Evolutionary conservation across 1,139 yeast genomes (phyloP), one percentile per base, ranked within the genome.

Genomic region (Wickerhamomyces sp.): DNA sequence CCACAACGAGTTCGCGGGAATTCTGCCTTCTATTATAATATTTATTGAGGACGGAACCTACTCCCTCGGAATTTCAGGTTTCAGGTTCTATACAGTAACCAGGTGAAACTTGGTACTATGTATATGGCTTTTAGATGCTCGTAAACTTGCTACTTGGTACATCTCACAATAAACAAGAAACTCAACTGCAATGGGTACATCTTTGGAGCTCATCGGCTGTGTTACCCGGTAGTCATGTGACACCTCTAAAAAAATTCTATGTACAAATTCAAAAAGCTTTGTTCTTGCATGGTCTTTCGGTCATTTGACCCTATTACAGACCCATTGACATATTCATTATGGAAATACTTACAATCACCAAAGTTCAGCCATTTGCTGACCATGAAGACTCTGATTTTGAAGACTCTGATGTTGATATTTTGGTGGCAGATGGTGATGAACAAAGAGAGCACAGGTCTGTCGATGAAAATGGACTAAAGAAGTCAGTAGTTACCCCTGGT

Each of bases 401-500:
- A 6, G 42, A 45, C 27, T 47, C 51, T n/a, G 60, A 56, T 27
- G 44, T 43, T 10, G 57, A 56, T 27, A 40, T 45, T 23, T n/a
- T 42, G 5, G 44, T 52, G 50, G 45, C 44, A 9, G 52, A 46
- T 31, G 40, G 37, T n/a, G 50, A 45, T 34, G 41, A 43, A 26
- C 34, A 34, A 27, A 37, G 26, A 18, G 27, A 39, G 13, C 34
- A 36, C 3, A 37, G n/a, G 4, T 14, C 34, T 8, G 48, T 50
- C 10, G 57, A 55, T 40, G 55, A 56, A 27, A 45, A 45, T 10
- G 57, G 54, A n/a, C 52, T 50, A 3, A 65, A 60, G 35, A 57
- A 55, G 13, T 59, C 64, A 18, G 67, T 84, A 11, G 96, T 93
- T 15, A 89, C 97, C 0, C 99, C 99, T 0, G 99, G 99, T n/a